These are phyloP conservation scores for Amanita exitialis DNA, from an alignment of 768 basidiomycete species.

Conservation along the genomic window DNA sequence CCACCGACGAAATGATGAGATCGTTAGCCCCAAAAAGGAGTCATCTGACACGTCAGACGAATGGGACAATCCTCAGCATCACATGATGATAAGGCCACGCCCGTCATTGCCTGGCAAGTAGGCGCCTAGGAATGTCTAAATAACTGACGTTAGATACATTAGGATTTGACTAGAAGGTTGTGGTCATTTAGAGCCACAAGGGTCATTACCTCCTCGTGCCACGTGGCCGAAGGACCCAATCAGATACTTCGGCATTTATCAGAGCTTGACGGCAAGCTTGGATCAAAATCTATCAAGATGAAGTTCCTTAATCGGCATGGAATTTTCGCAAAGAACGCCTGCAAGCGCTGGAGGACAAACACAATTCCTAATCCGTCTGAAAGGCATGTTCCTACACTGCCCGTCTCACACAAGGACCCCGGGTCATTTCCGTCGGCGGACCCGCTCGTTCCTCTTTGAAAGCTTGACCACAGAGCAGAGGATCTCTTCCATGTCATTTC, in stretches of 20 bases:
- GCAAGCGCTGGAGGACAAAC: background rate
- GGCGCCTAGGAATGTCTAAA: background rate
- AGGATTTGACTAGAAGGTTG: background rate
- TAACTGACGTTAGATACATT: background rate
- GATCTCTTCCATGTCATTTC: background rate
- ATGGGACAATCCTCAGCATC: background rate
- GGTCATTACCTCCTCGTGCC: background rate
- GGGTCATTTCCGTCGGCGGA: background rate
- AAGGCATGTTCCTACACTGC: background rate
- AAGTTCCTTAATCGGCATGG: background rate
- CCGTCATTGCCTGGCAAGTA: no score
- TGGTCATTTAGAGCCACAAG: background rate
- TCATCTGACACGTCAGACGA: no score
- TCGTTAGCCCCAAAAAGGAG: no score
- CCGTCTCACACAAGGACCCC: background rate
- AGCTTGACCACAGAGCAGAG: background rate
- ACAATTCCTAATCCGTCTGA: constrained; percentile 3
- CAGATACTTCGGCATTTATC: background rate
- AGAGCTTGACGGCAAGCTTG: background rate
- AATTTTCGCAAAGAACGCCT: background rate
- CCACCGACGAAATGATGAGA: no score
- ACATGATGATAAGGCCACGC: background rate
- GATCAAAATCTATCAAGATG: background rate
- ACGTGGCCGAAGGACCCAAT: background rate
- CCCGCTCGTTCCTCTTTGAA: background rate